These are phyloP conservation scores for Stellera chamaejasme DNA, from an alignment of 345 rosid species.

Conservation along the genomic window DNA sequence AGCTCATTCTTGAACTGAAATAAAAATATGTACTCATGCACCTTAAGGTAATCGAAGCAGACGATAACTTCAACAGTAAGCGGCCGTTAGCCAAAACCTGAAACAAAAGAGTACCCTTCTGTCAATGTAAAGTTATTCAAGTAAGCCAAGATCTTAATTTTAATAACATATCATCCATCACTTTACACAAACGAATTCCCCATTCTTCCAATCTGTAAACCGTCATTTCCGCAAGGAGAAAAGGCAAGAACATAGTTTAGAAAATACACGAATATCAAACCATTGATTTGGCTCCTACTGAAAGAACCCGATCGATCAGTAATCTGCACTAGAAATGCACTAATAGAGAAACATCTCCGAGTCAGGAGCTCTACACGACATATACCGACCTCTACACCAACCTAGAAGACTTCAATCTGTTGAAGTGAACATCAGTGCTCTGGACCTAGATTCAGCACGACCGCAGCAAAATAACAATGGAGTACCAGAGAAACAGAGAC, in stretches of 20 bases:
- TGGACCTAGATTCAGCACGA: too few relatives aligned
- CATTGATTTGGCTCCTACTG: too few relatives aligned
- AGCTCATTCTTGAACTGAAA: constrained; percentile 63
- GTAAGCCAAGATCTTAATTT: too few relatives aligned
- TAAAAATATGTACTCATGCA: constrained; percentile 21
- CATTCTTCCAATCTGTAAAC: constrained; percentile 8
- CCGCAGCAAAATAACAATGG: too few relatives aligned
- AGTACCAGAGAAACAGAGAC: too few relatives aligned
- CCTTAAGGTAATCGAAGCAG: constrained; percentile 9
- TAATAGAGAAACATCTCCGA: neutral
- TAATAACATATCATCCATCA: neutral
- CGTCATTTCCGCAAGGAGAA: constrained; percentile 3
- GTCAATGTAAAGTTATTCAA: neutral
- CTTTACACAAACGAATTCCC: constrained; percentile 12
- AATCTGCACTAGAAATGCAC: neutral
- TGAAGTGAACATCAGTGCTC: too few relatives aligned
- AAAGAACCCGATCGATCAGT: neutral
- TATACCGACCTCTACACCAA: neutral
- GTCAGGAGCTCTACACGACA: neutral
- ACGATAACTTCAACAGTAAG: constrained; percentile 7
- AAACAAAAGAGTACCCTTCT: constrained; percentile 18
- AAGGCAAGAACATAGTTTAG: neutral
- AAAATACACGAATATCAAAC: neutral
- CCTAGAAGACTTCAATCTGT: neutral
- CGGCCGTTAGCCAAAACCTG: constrained; percentile 57